Conservation (phyloP, 495 filamentous ascomycete genomes). For the Aspergillus biplanus region DNA sequence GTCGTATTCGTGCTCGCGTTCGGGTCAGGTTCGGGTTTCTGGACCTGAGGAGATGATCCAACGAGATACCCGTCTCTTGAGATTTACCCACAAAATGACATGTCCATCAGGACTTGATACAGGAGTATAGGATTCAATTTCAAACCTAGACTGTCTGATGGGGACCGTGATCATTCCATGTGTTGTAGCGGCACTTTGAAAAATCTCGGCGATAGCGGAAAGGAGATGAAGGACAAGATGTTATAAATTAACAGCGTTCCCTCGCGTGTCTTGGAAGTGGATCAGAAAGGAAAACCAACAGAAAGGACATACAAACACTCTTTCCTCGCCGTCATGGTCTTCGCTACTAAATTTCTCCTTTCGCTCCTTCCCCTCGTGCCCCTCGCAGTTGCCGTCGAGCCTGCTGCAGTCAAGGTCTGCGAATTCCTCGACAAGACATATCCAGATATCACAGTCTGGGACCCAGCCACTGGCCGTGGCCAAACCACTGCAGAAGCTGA, state of each 20-base stretch:
- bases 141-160: too few species aligned
- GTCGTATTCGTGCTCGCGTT: not conserved
- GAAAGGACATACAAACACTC: not conserved
- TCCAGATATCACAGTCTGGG: conserved; percentile 16
- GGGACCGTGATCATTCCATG: too few species aligned
- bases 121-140: too few species aligned
- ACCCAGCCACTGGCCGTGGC: conserved; percentile 2
- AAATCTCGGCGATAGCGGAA: too few species aligned
- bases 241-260: too few species aligned
- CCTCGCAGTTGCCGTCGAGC: not conserved
- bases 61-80: not conserved
- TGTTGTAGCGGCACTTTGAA: too few species aligned
- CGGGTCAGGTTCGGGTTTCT: not conserved
- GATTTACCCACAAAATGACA: not conserved
- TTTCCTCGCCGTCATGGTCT: not conserved
- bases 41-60: not conserved
- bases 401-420: conserved; percentile 1
- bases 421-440: not conserved
- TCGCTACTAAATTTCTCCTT: not conserved
- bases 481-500: not conserved
- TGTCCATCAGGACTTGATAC: not conserved
- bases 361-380: not conserved
- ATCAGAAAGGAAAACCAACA: too few species aligned
- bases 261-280: too few species aligned
- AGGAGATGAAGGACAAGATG: too few species aligned